Evolutionary conservation across 345 rosid genomes (phyloP).

Genomic region (Melastoma malabathricum): DNA sequence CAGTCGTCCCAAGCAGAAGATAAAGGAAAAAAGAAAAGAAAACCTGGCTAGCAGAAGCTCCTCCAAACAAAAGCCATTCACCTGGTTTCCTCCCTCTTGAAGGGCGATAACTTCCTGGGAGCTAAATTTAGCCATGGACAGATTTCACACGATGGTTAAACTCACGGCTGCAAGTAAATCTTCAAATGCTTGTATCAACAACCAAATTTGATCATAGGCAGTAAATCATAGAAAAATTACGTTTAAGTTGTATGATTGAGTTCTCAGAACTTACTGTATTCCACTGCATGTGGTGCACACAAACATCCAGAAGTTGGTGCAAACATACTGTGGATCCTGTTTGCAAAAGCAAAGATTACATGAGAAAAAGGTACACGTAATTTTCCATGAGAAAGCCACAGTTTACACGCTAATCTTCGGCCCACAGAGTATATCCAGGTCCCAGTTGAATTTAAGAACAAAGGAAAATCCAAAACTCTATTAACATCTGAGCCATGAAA

Average conservation of each 20-base stretch:
- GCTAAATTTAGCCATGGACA: slow-evolving; percentile 91
- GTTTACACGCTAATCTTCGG: too few relatives aligned
- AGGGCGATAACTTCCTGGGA: slow-evolving; percentile 73
- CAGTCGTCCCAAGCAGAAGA: slow-evolving; percentile 2
- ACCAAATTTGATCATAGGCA: not conserved
- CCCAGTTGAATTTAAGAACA: too few relatives aligned
- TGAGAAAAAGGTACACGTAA: not conserved
- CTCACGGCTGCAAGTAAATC: slow-evolving; percentile 52
- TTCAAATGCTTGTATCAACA: not conserved
- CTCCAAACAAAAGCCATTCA: slow-evolving; percentile 16
- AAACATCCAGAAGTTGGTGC: slow-evolving; percentile 90
- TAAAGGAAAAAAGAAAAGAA: slow-evolving; percentile 9
- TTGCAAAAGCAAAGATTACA: slow-evolving; percentile 14
- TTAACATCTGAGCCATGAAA: too few relatives aligned
- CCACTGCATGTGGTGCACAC: slow-evolving; percentile 97
- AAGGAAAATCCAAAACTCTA: too few relatives aligned
- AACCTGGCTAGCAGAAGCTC: slow-evolving; percentile 55
- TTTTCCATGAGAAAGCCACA: too few relatives aligned
- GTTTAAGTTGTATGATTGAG: too few relatives aligned
- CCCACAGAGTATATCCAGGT: too few relatives aligned
- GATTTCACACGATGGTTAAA: slow-evolving; percentile 94
- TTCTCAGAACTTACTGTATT: slow-evolving; percentile 63
- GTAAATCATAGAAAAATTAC: not conserved
- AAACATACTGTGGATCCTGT: slow-evolving; percentile 98
- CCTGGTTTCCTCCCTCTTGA: slow-evolving; percentile 97